Percentiles rank a stretch among this genome's conserved stretches.
Conservation (phyloP, 1,284 basidiomycete genomes). For the Tetrapyrgos nigripes region DNA sequence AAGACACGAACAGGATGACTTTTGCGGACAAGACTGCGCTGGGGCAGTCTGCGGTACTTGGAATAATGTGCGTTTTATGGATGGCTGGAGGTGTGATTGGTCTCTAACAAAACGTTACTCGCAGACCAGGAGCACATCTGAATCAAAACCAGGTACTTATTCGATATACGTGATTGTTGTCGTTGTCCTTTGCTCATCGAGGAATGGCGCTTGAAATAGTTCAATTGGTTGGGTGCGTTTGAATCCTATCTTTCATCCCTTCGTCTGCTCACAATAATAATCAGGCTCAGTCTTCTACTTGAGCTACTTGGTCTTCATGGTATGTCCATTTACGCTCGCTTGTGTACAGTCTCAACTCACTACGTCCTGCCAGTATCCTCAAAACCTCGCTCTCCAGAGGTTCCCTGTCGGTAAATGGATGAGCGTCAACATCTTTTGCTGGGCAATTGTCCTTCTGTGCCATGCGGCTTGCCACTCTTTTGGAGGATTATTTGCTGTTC, state of each 20-base stretch:
- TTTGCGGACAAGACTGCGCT: conserved; percentile 81
- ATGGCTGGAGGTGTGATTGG: no score
- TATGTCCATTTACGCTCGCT: not conserved
- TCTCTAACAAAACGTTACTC: no score
- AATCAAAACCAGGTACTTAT: no score
- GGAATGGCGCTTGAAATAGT: no score
- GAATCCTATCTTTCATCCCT: no score
- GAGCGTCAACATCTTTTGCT: conserved; percentile 72
- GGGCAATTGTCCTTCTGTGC: conserved; percentile 65
- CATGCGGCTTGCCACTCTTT: conserved; percentile 44
- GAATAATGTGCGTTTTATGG: conserved; percentile 55
- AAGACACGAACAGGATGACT: conserved; percentile 53
- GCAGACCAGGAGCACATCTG: conserved; percentile 48
- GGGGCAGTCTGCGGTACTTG: conserved; percentile 74
- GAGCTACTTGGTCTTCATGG: conserved; percentile 56
- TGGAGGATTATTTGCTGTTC: conserved; percentile 67
- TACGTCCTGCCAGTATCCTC: conserved; percentile 58
- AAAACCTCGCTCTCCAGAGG: conserved; percentile 78
- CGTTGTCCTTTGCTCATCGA: no score
- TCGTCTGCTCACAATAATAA: no score
- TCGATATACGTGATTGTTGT: no score
- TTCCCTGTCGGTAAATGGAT: conserved; percentile 83
- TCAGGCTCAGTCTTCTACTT: conserved; percentile 82
- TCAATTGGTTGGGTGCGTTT: conserved; percentile 72
- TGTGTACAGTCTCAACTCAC: not conserved